phyloP scores from a whole-genome alignment of 805 yeast genomes.

The Candida andamanensis region DNA sequence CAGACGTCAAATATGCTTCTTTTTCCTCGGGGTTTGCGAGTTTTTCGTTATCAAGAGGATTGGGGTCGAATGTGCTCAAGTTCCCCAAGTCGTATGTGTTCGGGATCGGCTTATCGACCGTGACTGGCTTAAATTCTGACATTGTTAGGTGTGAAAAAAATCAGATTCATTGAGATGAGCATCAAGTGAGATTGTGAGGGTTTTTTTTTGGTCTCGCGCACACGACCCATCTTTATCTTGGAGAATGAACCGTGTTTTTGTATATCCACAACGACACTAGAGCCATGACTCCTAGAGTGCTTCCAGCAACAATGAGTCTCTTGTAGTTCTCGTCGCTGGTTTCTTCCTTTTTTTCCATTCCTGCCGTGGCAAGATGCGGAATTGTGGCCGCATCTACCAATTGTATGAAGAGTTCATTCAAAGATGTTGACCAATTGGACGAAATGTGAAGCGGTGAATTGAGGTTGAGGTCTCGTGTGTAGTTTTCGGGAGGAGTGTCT shows the following conservation, averaged over 20 bases:
- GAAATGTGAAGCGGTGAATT: slow-evolving; percentile 89
- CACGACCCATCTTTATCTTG: no score
- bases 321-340: slow-evolving; percentile 44
- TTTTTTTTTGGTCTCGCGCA: slow-evolving; percentile 8
- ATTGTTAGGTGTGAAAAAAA: slow-evolving; percentile 4
- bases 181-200: no score
- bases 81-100: slow-evolving; percentile 87
- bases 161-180: slow-evolving; percentile 13
- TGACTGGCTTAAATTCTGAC: slow-evolving; percentile 55
- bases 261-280: slow-evolving; percentile 62
- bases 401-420: slow-evolving; percentile 80
- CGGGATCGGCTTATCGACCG: slow-evolving; percentile 89
- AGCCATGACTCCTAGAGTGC: slow-evolving; percentile 64
- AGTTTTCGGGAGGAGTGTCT: slow-evolving; percentile 81
- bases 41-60: slow-evolving; percentile 67
- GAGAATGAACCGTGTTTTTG: slow-evolving; percentile 44
- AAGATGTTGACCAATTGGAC: slow-evolving; percentile 81
- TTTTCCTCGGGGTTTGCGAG: slow-evolving; percentile 50
- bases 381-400: slow-evolving; percentile 80
- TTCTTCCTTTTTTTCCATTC: slow-evolving; percentile 58
- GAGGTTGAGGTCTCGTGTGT: slow-evolving; percentile 58
- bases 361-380: slow-evolving; percentile 78
- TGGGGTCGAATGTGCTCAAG: slow-evolving; percentile 83
- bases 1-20: slow-evolving; percentile 58
- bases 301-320: slow-evolving; percentile 58